Evolutionary conservation across 257 asterid species (phyloP), one percentile per base, ranked within the genome.

Genomic region (Avicennia marina): DNA sequence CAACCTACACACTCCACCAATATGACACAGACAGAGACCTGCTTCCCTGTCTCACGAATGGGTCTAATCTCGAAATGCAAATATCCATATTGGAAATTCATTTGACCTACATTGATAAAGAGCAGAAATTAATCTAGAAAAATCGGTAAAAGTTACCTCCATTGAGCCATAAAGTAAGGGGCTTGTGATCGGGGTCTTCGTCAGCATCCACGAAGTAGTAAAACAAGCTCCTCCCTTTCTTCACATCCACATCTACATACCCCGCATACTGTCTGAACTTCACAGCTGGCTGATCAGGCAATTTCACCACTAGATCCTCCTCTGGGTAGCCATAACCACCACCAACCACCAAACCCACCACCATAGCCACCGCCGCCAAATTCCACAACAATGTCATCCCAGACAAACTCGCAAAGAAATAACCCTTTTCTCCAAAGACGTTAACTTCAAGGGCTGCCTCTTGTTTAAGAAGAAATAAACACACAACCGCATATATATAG

Each of bases 191-290:
- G 64, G 98, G 78, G 6, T 90, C 79, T 26, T 71, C 67, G 9
- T 63, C 89, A 73, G 98, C 96, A 75, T 90, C 98, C 51, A 81
- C 98, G 75, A 87, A 87, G 68, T 90, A 90, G 67, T 90, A 90
- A 74, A 87, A 90, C 71, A 90, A 79, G 65, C 96, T 90, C 66
- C 91, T 85, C 56, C 96, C 96, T 38, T 81, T 71, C 45, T 74
- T 83, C 52, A 75, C 46, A 81, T 90, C 96, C 58, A 90, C 94
- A 76, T 87, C 96, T 1, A 90, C 78, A 67, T 90, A 87, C 44
- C 98, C 98, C 15, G 98, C 89, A 74, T 79, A 87, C 69, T 87
- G 98, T 75, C 71, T 71, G 71, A 90, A 90, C 41, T 79, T 77
- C 61, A 87, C 98, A 63, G 46, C 31, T 17, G 96, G 96, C 64